Base-by-base conservation (phyloP, 2,329 filamentous ascomycete species). In the Emergomyces orientalis region DNA sequence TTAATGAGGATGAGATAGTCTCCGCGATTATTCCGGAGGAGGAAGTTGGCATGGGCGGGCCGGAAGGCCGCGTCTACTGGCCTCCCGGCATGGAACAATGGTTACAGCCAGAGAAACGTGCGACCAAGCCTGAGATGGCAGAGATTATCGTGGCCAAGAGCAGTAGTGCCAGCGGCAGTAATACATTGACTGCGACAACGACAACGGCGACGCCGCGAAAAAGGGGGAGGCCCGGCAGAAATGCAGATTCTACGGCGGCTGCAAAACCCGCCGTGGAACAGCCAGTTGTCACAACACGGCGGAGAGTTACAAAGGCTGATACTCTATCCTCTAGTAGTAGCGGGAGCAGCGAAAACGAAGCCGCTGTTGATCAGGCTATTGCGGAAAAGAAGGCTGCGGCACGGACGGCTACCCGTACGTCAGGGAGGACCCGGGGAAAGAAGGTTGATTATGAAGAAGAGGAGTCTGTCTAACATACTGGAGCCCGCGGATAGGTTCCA, bases 51-150 rank as follows among this genome's bases (percentile, higher is more conserved):
- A 96, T 97, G 92, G 93, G 93, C 47, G 93, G 93, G 0, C 84
- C 87, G 0, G 82, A 93, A 32, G 81, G 86, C 58, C 81, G 92
- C 51, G 93, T 97, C 0, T 97, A 95, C 72, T 97, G 93, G 92
- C 92, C 91, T 0, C 81, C 85, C 0, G 90, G 90, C 0, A 91
- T 91, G 86, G 92, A 96, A 72, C 89, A 95, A 65, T 97, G 91
- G 91, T 77, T 97, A 27, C 82, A 87, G 62, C 91, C 91, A 0
- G 87, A 84, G 74, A 97, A 96, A 49, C 55, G 65, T n/a, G 39
- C 45, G 13, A 41, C 57, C 2, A 65, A 63, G 32, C 47, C 58
- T 11, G 47, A 59, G 17, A 51, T 59, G 14, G 54, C 52, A 25
- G 61, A 68, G 66, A 67, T 59, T 25, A 34, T 64, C 63, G 54